Conservation (phyloP, 192 early-diverging fungal genomes). For the Linnemannia exigua region DNA sequence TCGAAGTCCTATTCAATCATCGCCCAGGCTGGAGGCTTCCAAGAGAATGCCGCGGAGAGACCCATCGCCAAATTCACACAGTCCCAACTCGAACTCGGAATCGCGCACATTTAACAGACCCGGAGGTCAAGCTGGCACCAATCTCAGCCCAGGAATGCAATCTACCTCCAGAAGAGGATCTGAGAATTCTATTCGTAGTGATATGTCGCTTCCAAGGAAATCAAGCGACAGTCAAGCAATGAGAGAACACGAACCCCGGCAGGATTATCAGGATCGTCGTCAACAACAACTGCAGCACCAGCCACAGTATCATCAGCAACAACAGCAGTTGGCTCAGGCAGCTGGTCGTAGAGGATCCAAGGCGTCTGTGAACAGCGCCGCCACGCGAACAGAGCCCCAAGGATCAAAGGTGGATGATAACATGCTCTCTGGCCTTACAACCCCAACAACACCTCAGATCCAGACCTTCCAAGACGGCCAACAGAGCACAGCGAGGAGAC, state of each 20-base stretch:
- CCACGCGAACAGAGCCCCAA: constrained; percentile 2
- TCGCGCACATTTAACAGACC: neutral
- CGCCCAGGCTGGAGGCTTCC: constrained; percentile 38
- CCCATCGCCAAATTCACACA: constrained; percentile 9
- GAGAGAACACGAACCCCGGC: constrained; percentile 4
- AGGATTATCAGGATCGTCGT: constrained; percentile 26
- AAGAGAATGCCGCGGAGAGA: constrained; percentile 12
- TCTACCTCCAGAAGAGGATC: constrained; percentile 27
- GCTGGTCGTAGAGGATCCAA: constrained; percentile 4
- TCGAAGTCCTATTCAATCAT: constrained; percentile 20
- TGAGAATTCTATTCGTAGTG: constrained; percentile 19
- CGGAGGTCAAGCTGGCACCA: neutral
- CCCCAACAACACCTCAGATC: constrained; percentile 31
- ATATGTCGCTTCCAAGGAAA: constrained; percentile 2
- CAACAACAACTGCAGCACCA: constrained; percentile 1
- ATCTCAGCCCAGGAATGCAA: neutral
- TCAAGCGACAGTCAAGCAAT: constrained; percentile 19
- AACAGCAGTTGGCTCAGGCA: neutral
- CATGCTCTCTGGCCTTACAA: constrained; percentile 16
- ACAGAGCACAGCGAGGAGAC: neutral
- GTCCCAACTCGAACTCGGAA: constrained; percentile 16
- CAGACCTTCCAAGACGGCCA: constrained; percentile 24
- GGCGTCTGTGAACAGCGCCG: neutral
- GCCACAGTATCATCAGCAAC: neutral
- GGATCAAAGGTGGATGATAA: neutral